phyloP scores from a whole-genome alignment of 768 basidiomycete genomes.

The Kondoa malvinella region DNA sequence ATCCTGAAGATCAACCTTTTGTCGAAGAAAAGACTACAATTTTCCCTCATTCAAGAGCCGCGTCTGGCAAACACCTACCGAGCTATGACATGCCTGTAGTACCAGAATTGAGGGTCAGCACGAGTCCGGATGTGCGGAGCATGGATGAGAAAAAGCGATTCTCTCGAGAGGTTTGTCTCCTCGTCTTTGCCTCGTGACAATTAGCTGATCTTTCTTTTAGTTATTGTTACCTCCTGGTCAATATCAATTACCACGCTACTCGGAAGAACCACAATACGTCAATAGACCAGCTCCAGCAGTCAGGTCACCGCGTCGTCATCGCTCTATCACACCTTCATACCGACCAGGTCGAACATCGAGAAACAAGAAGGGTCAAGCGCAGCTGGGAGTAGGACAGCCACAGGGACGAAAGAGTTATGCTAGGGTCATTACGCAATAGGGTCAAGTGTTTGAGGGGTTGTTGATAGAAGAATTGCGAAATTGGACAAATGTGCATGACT shows the following conservation, averaged over 20 bases:
- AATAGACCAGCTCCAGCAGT: background rate
- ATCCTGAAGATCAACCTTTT: background rate
- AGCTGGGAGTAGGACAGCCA: background rate
- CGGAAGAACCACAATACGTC: background rate
- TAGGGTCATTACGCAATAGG: background rate
- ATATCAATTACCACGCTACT: background rate
- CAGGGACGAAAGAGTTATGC: background rate
- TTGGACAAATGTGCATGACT: background rate
- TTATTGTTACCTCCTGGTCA: background rate
- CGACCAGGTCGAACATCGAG: background rate
- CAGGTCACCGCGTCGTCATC: background rate
- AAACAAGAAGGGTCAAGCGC: background rate
- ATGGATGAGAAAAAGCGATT: background rate
- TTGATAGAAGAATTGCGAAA: too few relatives aligned
- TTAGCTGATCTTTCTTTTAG: background rate
- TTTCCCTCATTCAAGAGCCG: background rate
- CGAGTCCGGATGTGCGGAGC: background rate
- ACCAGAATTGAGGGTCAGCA: background rate
- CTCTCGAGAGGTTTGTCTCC: background rate
- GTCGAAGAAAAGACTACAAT: background rate
- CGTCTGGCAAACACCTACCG: background rate
- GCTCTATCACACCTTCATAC: background rate
- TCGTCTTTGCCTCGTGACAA: background rate
- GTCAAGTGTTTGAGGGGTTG: too few relatives aligned
- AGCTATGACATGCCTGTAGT: background rate